Conservation (phyloP, 2,329 filamentous ascomycete species). For the Cercospora beticola region DNA sequence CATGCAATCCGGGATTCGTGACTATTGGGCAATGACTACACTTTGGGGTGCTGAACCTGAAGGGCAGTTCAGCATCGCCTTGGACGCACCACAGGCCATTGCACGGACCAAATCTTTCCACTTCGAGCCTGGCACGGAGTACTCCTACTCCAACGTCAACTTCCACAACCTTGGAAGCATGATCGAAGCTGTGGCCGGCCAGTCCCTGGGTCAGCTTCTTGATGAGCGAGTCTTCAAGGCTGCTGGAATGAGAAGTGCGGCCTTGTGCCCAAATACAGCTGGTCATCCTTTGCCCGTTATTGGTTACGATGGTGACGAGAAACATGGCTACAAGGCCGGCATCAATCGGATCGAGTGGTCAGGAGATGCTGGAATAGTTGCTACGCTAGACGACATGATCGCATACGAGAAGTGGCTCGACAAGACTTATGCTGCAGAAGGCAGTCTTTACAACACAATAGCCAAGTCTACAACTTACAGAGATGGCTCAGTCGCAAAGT, state of each 20-base stretch:
- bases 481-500: conserved; percentile 41
- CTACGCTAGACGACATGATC: conserved; percentile 49
- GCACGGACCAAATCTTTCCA: conserved; percentile 41
- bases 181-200: conserved; percentile 42
- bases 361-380: conserved; percentile 48
- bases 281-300: conserved; percentile 43
- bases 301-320: conserved; percentile 47
- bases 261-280: conserved; percentile 41
- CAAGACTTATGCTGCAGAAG: conserved; percentile 31
- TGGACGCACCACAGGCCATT: conserved; percentile 34
- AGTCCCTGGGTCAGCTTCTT: conserved; percentile 41
- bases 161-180: conserved; percentile 43
- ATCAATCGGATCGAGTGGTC: conserved; percentile 49
- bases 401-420: conserved; percentile 48
- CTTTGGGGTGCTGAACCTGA: conserved; percentile 47
- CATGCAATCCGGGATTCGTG: conserved; percentile 47
- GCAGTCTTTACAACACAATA: conserved; percentile 40
- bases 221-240: conserved; percentile 43
- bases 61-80: conserved; percentile 41
- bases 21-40: conserved; percentile 49
- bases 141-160: conserved; percentile 48
- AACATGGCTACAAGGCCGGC: conserved; percentile 40
- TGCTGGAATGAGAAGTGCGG: conserved; percentile 46
- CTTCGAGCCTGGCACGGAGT: conserved; percentile 46
- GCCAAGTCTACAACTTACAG: conserved; percentile 34